Percentiles rank a stretch among this genome's conserved stretches.
phyloP scores from a whole-genome alignment of 2,329 filamentous ascomycete genomes.

The Diplodia intermedia region DNA sequence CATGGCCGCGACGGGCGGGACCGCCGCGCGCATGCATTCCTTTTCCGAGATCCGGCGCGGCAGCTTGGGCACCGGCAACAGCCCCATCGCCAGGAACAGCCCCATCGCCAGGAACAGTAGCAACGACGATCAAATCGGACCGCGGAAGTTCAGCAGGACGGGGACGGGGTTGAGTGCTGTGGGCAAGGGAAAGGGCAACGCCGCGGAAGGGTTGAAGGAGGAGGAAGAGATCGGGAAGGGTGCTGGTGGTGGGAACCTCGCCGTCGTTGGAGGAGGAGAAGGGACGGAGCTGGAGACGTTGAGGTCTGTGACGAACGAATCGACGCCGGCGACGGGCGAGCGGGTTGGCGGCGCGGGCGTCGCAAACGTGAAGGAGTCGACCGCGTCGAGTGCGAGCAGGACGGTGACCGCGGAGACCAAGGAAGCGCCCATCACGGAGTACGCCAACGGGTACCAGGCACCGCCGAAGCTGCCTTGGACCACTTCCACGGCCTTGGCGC shows the following conservation, averaged over 20 bases:
- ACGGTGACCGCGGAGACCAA: constrained; percentile 33
- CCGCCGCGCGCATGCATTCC: constrained; percentile 52
- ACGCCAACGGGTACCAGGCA: constrained; percentile 51
- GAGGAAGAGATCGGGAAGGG: constrained; percentile 29
- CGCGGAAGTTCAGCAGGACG: constrained; percentile 32
- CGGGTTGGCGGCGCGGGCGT: constrained; percentile 13
- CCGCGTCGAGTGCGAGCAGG: constrained; percentile 3
- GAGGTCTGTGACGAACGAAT: constrained; percentile 41
- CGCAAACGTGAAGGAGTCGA: constrained; percentile 5
- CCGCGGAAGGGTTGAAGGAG: constrained; percentile 29
- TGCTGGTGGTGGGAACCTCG: constrained; percentile 33
- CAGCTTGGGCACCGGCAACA: constrained; percentile 43
- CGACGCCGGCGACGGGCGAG: constrained; percentile 35
- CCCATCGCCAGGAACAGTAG: constrained; percentile 39
- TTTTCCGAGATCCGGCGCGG: constrained; percentile 52
- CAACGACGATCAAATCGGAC: constrained; percentile 36
- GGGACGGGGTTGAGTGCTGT: constrained; percentile 11
- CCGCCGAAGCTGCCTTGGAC: constrained; percentile 60
- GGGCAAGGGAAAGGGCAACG: constrained; percentile 5
- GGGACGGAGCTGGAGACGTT: constrained; percentile 40
- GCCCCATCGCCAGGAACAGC: constrained; percentile 38
- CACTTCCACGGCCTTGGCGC: constrained; percentile 64
- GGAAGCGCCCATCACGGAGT: constrained; percentile 34
- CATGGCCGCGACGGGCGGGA: constrained; percentile 54
- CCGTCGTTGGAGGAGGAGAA: neutral